phyloP scores from a whole-genome alignment of 2,329 filamentous ascomycete species.

The Diaporthe eres region DNA sequence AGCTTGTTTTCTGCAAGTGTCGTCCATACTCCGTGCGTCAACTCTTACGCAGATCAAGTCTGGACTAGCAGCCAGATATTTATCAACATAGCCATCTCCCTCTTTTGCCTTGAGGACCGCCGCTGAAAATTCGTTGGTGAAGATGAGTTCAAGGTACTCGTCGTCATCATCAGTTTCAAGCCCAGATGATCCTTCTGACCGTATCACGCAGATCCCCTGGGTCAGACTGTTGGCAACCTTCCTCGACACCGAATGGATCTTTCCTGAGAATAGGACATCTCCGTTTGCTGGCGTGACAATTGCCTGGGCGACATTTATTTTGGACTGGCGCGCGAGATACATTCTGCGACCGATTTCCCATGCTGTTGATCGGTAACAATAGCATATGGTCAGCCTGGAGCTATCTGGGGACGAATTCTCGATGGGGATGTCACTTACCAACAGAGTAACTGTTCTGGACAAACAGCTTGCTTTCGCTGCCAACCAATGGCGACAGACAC shows the following conservation, averaged over 20 bases:
- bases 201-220: background rate
- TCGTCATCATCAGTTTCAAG: background rate
- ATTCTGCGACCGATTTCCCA: conserved; percentile 4
- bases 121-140: conserved; percentile 12
- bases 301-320: background rate
- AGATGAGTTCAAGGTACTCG: background rate
- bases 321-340: background rate
- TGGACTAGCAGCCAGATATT: background rate
- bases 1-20: background rate
- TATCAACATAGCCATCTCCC: background rate
- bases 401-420: rapidly evolving
- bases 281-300: conserved; percentile 1
- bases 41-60: conserved; percentile 9
- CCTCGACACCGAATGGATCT: conserved; percentile 4
- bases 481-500: background rate
- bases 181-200: background rate
- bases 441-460: conserved; percentile 16
- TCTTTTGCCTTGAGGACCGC: background rate
- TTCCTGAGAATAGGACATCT: background rate
- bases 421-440: background rate
- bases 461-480: background rate
- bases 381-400: background rate
- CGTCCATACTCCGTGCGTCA: too few species aligned
- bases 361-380: background rate
- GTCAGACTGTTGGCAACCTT: conserved; percentile 9